phyloP scores from a whole-genome alignment of 495 filamentous ascomycete species.

The Acidiella bohemica region DNA sequence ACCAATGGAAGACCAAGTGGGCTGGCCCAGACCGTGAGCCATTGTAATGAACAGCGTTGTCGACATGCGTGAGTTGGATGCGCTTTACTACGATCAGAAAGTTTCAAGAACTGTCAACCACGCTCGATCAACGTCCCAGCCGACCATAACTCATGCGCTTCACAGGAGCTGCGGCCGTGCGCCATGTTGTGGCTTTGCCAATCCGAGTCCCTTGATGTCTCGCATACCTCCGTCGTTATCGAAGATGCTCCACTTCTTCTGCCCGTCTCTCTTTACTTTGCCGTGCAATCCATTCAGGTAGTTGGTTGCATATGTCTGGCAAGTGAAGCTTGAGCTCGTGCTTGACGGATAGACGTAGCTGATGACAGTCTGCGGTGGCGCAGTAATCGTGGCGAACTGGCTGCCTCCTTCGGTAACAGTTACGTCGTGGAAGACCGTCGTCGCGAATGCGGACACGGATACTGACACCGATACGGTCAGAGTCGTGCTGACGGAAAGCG shows the following conservation, averaged over 20 bases:
- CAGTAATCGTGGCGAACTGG: slow-evolving; percentile 9
- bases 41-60: slow-evolving; percentile 1
- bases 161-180: no score
- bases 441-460: slow-evolving; percentile 1
- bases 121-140: no score
- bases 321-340: slow-evolving; percentile 11
- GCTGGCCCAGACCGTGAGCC: slow-evolving; percentile 14
- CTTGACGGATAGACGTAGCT: background rate
- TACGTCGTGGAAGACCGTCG: slow-evolving; percentile 1
- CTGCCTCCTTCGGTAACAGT: slow-evolving; percentile 12
- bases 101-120: no score
- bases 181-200: no score
- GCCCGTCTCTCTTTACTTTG: slow-evolving; percentile 1
- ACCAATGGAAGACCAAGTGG: slow-evolving; percentile 17
- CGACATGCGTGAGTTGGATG: no score
- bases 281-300: slow-evolving; percentile 14
- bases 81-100: no score
- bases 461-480: background rate
- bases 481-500: slow-evolving; percentile 3
- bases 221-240: slow-evolving; percentile 1
- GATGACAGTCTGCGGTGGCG: background rate
- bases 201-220: background rate
- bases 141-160: no score
- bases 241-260: slow-evolving; percentile 13
- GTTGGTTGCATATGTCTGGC: slow-evolving; percentile 16